Evolutionary conservation across 768 basidiomycete genomes (phyloP), one percentile per base, ranked within the genome.

Genomic region (Hemileccinum rubropunctum): DNA sequence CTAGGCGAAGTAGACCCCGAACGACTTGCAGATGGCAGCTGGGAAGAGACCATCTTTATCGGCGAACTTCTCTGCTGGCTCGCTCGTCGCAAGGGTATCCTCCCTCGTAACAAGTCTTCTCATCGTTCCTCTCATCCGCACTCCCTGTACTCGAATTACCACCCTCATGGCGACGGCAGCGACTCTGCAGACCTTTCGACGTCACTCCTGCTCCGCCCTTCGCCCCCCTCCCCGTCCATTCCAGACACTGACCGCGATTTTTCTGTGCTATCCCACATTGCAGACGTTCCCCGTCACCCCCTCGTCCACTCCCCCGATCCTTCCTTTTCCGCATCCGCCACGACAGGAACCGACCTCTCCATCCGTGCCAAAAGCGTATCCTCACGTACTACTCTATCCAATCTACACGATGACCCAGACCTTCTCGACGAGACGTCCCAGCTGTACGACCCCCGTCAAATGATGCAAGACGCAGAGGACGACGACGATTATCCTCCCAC

Each of bases 31-130:
- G 66, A 72, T 3, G 87, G 88, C 0, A 79, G 76, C 44, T 77
- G 78, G 76, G 78, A 82, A 15, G 88, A 89, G 59, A 76, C 80
- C n/a, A 71, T 79, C 9, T 84, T 79, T 51, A 68, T 91, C 10
- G 86, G 76, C 0, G 75, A 84, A 60, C 68, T 88, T 3, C 72
- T 90, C 11, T 86, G 85, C 60, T 86, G 84, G 84, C 75, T 89
- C 18, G 86, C 80, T 0, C 69, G 72, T 48, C 70, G 71, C 48
- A 65, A 63, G 35, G 76, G 79, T 1, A 60, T 73, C 14, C 36
- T 67, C 14, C 57, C 59, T 1, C 62, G 48, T 5, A 44, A 48
- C 15, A 58, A 12, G 13, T 50, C 54, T 0, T 45, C 57, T 0
- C 37, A 39, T 3, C 42, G 50, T 0, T 17, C 45, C 3, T 45